Base-by-base conservation (phyloP, 1,284 basidiomycete species). In the Flammula alnicola region DNA sequence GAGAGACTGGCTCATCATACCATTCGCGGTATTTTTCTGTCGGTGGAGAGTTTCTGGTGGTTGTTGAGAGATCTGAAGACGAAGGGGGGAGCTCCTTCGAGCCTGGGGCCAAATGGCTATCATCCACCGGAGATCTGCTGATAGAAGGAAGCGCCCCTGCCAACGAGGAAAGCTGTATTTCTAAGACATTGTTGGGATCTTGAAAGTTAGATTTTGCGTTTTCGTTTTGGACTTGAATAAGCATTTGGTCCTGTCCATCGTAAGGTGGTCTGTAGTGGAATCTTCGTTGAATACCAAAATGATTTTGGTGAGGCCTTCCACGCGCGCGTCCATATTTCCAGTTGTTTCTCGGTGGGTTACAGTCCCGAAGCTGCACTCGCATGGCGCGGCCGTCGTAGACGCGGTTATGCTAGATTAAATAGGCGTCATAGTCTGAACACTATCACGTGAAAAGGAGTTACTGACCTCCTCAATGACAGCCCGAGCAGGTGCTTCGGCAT, bases 341-440 rank as follows among this genome's bases (percentile, higher is more conserved):
- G 19, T 61, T 64, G 23, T 68, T 69, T 23, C 78, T 71, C 25
- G 70, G 63, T n/a, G 78, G 79, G 53, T 82, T 80, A 59, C 74
- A 77, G 52, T 83, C 81, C 38, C 82, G 72, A 33, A 84, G 66
- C 55, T 89, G 86, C 36, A 91, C 87, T 16, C 88, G 81, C 61
- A 90, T 83, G 5, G 81, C 73, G 35, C 85, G 81, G 16, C 86
- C 86, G 47, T 83, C 77, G 48, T 86, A 74, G 10, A 82, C 64
- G 32, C 78, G 80, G 61, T 88, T 86, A 57, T 91, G 83, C 88
- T 90, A 40, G 11, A 23, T 4, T 1, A 31, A 31, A 26, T 30
- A 20, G 22, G 27, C 37, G n/a, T n/a, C 12, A 41, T 42, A 16
- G 25, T 30, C 26, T 44, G 44, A 49, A 60, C 35, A 16, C 33